A percentile compares a stretch with the other conserved stretches of the same genome.
phyloP scores from a whole-genome alignment of 805 yeast species.

The Yarrowia divulgata region DNA sequence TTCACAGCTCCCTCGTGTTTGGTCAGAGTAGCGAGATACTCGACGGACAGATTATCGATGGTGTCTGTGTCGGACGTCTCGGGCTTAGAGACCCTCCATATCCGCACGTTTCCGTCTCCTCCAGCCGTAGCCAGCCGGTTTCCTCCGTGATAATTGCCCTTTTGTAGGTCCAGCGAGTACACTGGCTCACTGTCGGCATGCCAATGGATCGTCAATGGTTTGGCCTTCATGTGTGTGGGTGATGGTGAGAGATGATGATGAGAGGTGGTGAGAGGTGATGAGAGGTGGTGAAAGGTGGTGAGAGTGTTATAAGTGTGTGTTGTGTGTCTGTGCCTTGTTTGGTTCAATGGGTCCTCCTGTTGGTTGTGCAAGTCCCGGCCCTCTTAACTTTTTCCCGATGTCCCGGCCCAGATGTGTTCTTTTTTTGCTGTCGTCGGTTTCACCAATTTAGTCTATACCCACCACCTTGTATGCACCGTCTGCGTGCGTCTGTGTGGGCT shows the following conservation, averaged over 20 bases:
- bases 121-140: constrained; percentile 84
- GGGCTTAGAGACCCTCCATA: constrained; percentile 49
- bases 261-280: neutral
- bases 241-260: neutral
- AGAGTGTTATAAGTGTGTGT: neutral
- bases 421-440: constrained; percentile 37
- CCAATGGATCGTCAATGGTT: constrained; percentile 54
- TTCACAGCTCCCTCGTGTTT: constrained; percentile 96
- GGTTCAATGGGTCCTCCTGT: neutral
- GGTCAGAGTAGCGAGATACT: constrained; percentile 77
- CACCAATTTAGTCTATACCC: constrained; percentile 37
- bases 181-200: constrained; percentile 55
- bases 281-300: neutral
- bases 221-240: constrained; percentile 47
- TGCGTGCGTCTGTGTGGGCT: neutral
- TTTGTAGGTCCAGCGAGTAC: constrained; percentile 53
- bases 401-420: constrained; percentile 13
- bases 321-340: no score
- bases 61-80: constrained; percentile 46
- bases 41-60: constrained; percentile 56
- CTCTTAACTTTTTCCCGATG: neutral
- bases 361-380: constrained; percentile 4
- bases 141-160: constrained; percentile 41
- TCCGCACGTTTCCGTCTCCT: constrained; percentile 88
- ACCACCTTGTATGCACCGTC: constrained; percentile 8